Base-by-base conservation (phyloP, 78 protist genomes). In the Mastigamoeba balamuthi region DNA sequence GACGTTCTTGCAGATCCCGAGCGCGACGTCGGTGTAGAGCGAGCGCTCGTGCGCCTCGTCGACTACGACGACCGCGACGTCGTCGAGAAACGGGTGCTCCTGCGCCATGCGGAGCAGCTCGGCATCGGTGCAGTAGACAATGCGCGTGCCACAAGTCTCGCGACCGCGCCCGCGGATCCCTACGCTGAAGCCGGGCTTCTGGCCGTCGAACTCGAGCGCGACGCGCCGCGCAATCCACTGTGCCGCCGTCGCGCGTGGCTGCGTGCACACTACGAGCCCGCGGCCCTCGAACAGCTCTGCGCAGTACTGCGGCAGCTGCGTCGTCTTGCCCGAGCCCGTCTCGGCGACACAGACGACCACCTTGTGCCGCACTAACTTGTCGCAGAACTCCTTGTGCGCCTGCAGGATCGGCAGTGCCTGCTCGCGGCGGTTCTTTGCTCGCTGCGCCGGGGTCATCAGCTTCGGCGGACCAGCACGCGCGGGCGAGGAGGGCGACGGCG, bases 41-140 rank as follows among this genome's bases (percentile, higher is more conserved):
- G 93, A 66, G 29, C 99, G 91, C 83, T 96, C 99, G 88, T 98
- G 99, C 30, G 99, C 99, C 82, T 98, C 99, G 76, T 98, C 99
- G 29, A 98, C 84, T 48, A 97, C 93, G 74, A 97, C 77, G 35
- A 81, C 95, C 6, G 82, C 48, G 79, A 94, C 96, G 29, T 44
- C 7, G 4, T 76, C 35, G 23, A 93, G 86, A 71, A 82, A 93
- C 2, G 98, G 97, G 66, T 93, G 92, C 10, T 74, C 27, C 6
- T 92, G 71, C 30, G 90, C 88, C 77, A 95, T 97, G 7, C 97
- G 90, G 38, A 97, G 90, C 42, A 97, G 81, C 97, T 93, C 93
- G 40, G 98, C 97, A 66, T 95, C 98, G 17, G 99, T 98, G 94
- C 92, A 84, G 82, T 93, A 98, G 88, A 91, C 90, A 48, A 96